Base-by-base conservation (phyloP, 2,329 filamentous ascomycete species). In the Fusarium luffae region DNA sequence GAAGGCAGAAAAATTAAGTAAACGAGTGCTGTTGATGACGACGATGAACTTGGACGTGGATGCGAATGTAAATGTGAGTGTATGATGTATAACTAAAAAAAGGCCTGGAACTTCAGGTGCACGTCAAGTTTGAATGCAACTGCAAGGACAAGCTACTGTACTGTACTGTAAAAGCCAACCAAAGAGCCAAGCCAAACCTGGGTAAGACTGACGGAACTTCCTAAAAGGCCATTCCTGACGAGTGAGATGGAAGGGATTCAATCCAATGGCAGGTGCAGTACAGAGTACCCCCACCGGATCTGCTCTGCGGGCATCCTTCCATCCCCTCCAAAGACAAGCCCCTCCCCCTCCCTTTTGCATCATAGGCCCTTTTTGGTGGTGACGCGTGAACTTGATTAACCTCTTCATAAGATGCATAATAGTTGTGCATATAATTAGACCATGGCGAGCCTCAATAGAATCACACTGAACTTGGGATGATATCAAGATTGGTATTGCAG, bases 281-380 rank as follows among this genome's bases (percentile, higher is more conserved):
- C 16, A 37, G 34, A 37, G 44, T n/a, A 19, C 23, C 54, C 62
- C 62, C 63, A 55, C 54, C 32, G 55, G 63, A 67, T 61, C 55
- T 63, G 18, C 23, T 44, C 40, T 54, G 25, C 25, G 28, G 28
- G 28, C 28, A 30, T 55, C 56, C 58, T 56, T 59, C 18, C 34
- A 58, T 46, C 47, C 28, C 32, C 48, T 34, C 19, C 30, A 44
- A 50, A 37, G 37, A 58, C 30, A 19, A 63, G 37, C 69, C 56
- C 59, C 69, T 63, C 69, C 69, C 59, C 69, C 69, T 61, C 68
- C 65, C 63, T 70, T 52, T 72, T 75, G 69, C 72, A 74, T 74
- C 72, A 74, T 74, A 64, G 23, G 43, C 25, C 27, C 41, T 32
- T 32, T 51, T 52, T 52, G 16, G 49, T 25, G 25, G 34, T 52